Evolutionary conservation across 345 rosid genomes (phyloP).

Genomic region (Boechera stricta): DNA sequence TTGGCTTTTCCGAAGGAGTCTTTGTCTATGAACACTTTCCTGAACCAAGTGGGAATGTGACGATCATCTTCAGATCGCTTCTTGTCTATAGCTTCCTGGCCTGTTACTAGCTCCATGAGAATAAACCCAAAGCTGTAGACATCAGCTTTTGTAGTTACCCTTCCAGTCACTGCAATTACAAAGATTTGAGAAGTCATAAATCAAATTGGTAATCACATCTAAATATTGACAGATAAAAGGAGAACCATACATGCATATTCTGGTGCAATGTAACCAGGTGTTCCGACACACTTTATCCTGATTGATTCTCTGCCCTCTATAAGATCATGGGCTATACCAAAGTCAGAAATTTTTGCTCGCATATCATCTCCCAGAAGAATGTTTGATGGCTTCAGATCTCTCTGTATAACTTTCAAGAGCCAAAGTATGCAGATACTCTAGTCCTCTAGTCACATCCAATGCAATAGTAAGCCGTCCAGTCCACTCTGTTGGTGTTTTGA

Average conservation of each 20-base stretch:
- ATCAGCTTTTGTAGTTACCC: too few relatives aligned
- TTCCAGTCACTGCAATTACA: too few relatives aligned
- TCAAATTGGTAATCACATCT: too few relatives aligned
- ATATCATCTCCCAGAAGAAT: conserved; percentile 10
- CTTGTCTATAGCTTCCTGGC: neutral
- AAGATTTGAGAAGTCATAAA: too few relatives aligned
- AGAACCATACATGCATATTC: conserved; percentile 49
- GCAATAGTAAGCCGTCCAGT: conserved; percentile 47
- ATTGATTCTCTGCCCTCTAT: conserved; percentile 40
- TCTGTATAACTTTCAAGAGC: neutral
- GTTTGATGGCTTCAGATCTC: neutral
- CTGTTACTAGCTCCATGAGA: neutral
- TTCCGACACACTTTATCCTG: conserved; percentile 49
- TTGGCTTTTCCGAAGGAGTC: neutral
- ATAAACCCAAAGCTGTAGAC: neutral
- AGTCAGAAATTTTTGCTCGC: conserved; percentile 51
- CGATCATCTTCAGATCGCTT: neutral
- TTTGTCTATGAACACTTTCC: too few relatives aligned
- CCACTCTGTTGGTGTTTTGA: too few relatives aligned
- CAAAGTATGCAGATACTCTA: neutral
- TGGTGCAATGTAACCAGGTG: conserved; percentile 51
- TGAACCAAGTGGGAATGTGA: neutral
- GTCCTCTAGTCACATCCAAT: neutral
- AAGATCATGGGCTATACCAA: conserved; percentile 49
- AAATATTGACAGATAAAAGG: neutral